Percentiles rank a stretch among this genome's conserved stretches.
phyloP scores from a whole-genome alignment of 306 rosid genomes.

The Luffa aegyptiaca region DNA sequence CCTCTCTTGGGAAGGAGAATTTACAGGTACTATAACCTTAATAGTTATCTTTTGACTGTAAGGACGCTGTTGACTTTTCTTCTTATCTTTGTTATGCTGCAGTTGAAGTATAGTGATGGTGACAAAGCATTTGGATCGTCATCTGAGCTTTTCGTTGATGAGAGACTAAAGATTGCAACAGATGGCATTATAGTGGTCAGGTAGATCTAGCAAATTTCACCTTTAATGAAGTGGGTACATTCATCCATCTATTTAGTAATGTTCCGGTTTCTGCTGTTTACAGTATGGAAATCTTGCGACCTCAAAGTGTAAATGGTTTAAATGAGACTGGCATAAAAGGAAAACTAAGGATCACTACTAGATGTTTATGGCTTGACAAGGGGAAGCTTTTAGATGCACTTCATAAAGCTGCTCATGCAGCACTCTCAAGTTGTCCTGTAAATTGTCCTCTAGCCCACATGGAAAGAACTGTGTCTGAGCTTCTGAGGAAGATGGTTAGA shows the following conservation, averaged over 20 bases:
- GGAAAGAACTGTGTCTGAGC: conserved; percentile 90
- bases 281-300: conserved; percentile 94
- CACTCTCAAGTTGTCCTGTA: conserved; percentile 81
- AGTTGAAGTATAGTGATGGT: conserved; percentile 95
- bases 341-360: conserved; percentile 80
- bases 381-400: conserved; percentile 94
- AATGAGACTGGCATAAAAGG: conserved; percentile 58
- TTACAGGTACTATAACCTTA: conserved; percentile 60
- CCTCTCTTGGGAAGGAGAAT: conserved; percentile 86
- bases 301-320: conserved; percentile 37
- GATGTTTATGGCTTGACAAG: conserved; percentile 96
- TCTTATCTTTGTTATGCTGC: conserved; percentile 19
- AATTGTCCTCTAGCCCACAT: conserved; percentile 73
- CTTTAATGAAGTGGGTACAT: conserved; percentile 7
- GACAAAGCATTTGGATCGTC: conserved; percentile 98
- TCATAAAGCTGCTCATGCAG: conserved; percentile 86
- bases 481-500: conserved; percentile 89
- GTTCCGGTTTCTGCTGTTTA: conserved; percentile 21
- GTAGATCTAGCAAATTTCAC: conserved; percentile 33
- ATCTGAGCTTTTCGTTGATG: conserved; percentile 74
- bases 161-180: conserved; percentile 81
- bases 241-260: conserved; percentile 13
- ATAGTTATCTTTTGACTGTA: conserved; percentile 7
- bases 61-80: conserved; percentile 12
- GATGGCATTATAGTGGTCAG: conserved; percentile 97